Base-by-base conservation (phyloP, 2,329 filamentous ascomycete genomes). In the Botrytis paeoniae region DNA sequence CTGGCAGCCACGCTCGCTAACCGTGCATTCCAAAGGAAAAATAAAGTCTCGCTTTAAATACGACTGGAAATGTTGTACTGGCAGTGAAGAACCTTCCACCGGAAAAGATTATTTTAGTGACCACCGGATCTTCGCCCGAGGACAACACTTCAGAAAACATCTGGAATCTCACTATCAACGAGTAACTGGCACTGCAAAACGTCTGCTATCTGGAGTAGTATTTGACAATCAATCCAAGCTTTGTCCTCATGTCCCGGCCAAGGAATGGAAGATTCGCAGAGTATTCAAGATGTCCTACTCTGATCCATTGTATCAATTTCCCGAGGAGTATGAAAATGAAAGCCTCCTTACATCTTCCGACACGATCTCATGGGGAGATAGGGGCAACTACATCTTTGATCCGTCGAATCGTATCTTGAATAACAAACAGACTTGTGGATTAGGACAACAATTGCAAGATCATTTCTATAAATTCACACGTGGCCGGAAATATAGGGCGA, bases 301-400 rank as follows among this genome's bases (percentile, higher is more conserved):
- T n/a, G 48, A 5, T n/a, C 25, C 5, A 51, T 51, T 51, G 25
- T 4, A n/a, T 51, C 25, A 7, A 0, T 0, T 2, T 3, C 5
- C 48, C 48, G 48, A 3, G 25, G 1, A n/a, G 2, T n/a, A 25
- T 51, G 4, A 25, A n/a, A 12, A 51, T n/a, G 48, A 0, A n/a
- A 51, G 25, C 3, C 4, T n/a, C n/a, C 25, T 51, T 16, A n/a
- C 12, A n/a, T n/a, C 25, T 51, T 51, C 48, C 12, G 25, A 51
- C 25, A n/a, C 4, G 1, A 51, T n/a, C 25, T n/a, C 12, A 0
- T 51, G 48, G 25, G 25, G 48, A n/a, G 48, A 51, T 1, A 6
- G 0, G 0, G 48, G 48, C 12, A 51, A n/a, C 25, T 51, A 51
- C 25, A 3, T 16, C 1, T 51, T 51, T n/a, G 12, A 51, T 51